phyloP scores from a whole-genome alignment of 768 basidiomycete genomes.

The Trichaptum fuscoviolaceum region DNA sequence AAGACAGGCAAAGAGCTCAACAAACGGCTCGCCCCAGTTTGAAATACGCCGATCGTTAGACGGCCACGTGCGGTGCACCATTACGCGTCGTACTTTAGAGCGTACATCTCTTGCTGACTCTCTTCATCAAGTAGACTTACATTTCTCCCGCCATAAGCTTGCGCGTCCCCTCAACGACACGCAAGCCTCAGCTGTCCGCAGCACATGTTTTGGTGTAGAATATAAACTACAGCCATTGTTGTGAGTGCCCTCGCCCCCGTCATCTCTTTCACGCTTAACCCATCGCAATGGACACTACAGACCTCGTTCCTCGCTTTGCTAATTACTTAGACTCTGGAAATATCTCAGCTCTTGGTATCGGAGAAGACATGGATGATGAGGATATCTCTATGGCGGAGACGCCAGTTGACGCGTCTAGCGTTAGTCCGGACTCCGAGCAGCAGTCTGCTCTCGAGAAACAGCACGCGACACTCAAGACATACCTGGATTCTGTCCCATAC shows the following conservation, averaged over 20 bases:
- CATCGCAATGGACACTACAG: background rate
- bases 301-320: background rate
- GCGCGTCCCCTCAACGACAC: background rate
- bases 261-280: background rate
- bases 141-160: background rate
- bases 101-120: background rate
- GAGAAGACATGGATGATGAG: conserved; percentile 51
- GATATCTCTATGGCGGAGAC: conserved; percentile 44
- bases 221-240: background rate
- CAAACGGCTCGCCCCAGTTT: background rate
- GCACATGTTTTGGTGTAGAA: background rate
- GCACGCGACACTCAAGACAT: conserved; percentile 54
- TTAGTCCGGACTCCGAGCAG: conserved; percentile 12
- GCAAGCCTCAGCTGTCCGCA: background rate
- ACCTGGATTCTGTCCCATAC: conserved; percentile 68
- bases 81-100: background rate
- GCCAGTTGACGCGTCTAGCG: conserved; percentile 27
- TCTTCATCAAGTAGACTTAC: background rate
- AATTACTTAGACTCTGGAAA: background rate
- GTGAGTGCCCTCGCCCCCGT: background rate
- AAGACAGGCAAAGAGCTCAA: background rate
- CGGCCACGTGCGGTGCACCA: background rate
- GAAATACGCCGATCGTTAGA: background rate
- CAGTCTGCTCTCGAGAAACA: conserved; percentile 50
- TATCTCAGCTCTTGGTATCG: background rate